phyloP scores from a whole-genome alignment of 768 basidiomycete genomes.

The Amanita muscaria region DNA sequence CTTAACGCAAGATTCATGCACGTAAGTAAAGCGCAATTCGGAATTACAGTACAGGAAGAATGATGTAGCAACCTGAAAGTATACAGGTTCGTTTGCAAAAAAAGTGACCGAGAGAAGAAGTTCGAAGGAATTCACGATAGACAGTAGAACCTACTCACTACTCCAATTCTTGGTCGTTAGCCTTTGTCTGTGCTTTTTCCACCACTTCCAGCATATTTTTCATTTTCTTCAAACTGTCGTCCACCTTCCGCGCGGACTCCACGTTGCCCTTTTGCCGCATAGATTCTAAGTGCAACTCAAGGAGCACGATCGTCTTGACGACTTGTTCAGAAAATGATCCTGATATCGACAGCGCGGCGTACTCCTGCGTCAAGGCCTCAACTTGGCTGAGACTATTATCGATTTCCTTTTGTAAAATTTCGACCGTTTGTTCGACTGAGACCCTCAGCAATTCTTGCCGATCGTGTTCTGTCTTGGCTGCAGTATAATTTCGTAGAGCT shows the following conservation, averaged over 20 bases:
- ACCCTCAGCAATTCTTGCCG: too few relatives aligned
- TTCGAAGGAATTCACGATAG: too few relatives aligned
- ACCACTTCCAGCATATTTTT: background rate
- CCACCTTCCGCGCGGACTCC: background rate
- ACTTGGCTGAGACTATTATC: background rate
- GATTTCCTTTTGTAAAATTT: background rate
- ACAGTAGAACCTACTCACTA: too few relatives aligned
- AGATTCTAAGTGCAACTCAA: constrained; percentile 2
- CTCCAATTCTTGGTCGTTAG: too few relatives aligned
- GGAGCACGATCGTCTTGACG: background rate
- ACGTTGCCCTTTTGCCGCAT: background rate
- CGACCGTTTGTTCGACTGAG: background rate
- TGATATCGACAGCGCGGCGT: background rate
- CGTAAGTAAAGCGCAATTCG: too few relatives aligned
- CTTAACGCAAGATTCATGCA: too few relatives aligned
- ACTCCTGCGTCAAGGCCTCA: background rate
- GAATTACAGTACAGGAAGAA: too few relatives aligned
- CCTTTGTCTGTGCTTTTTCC: background rate
- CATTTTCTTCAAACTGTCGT: constrained; percentile 1
- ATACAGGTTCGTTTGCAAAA: too few relatives aligned
- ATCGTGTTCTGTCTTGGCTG: too few relatives aligned
- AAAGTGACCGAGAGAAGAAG: too few relatives aligned
- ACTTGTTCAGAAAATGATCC: constrained; percentile 4
- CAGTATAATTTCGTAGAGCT: too few relatives aligned
- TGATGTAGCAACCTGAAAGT: too few relatives aligned